Base-by-base conservation (phyloP, 345 rosid genomes). In the Gossypium longicalyx region DNA sequence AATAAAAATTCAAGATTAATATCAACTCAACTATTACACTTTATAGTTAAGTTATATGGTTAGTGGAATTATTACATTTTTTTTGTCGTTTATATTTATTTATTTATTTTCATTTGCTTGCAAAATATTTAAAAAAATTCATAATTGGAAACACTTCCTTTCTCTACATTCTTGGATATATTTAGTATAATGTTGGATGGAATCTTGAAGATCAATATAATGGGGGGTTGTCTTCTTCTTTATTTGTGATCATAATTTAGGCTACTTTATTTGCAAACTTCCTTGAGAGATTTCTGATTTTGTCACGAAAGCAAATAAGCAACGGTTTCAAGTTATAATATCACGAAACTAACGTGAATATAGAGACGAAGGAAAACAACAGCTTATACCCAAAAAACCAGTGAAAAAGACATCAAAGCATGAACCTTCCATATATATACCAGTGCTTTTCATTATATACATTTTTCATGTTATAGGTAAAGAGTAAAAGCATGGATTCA, bases 271-370 rank as follows among this genome's bases (percentile, higher is more conserved):
- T 34, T 34, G 7, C 41, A 34, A 34, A 34, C 41, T 34, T 34
- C 41, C 41, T 12, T 60, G n/a, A 25, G 64, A 59, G 52, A 48
- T 63, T 64, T 74, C 60, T 74, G 23, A 75, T 61, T 69, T 43
- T 76, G 65, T 80, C 78, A 80, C 79, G 87, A 89, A 85, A 87
- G 80, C 77, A 54, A 77, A 71, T 80, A 76, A 74, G 34, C 77
- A 75, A 80, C 87, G 83, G 91, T 86, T 86, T 62, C 70, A 56
- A 49, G 47, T 74, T 76, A 64, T 43, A 68, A 76, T 72, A 56
- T 83, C 93, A 90, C 90, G 96, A 87, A 85, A 85, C 79, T 67
- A 80, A 75, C 84, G 93, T 90, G 97, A 90, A 58, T 68, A 66
- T 7, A 29, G 12, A 17, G 44, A 57, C 68, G 19, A 60, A 59